phyloP scores from a whole-genome alignment of 2,329 filamentous ascomycete genomes.

The Amauroascus verrucosus region DNA sequence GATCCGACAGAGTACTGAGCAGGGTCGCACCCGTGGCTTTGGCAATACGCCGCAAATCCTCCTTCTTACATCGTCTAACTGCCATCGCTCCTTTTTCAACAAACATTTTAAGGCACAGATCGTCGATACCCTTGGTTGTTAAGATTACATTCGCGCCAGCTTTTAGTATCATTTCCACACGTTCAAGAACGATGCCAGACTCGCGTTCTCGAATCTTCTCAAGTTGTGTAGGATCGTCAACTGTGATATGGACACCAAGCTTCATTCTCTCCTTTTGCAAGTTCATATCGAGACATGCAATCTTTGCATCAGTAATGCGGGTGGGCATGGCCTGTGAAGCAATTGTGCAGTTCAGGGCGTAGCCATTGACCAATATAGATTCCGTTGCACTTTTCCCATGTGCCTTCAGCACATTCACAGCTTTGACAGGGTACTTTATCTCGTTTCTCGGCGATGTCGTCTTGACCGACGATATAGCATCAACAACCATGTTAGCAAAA shows the following conservation, averaged over 20 bases:
- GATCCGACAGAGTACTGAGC: slow-evolving; percentile 83
- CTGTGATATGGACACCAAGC: slow-evolving; percentile 93
- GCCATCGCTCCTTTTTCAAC: slow-evolving; percentile 93
- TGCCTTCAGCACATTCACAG: slow-evolving; percentile 96
- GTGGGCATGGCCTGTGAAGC: slow-evolving; percentile 98
- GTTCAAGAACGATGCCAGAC: slow-evolving; percentile 82
- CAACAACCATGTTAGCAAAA: slow-evolving; percentile 94
- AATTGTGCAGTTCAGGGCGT: slow-evolving; percentile 96
- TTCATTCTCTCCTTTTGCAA: slow-evolving; percentile 99
- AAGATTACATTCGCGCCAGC: slow-evolving; percentile 91
- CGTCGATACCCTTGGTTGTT: slow-evolving; percentile 97
- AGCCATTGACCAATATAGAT: slow-evolving; percentile 86
- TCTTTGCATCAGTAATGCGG: slow-evolving; percentile 83
- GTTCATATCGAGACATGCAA: slow-evolving; percentile 95
- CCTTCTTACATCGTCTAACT: slow-evolving; percentile 94
- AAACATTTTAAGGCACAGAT: slow-evolving; percentile 87
- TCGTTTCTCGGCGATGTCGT: slow-evolving; percentile 82
- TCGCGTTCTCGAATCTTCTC: slow-evolving; percentile 95
- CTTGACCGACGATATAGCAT: slow-evolving; percentile 92
- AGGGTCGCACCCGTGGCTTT: slow-evolving; percentile 91
- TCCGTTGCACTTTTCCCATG: slow-evolving; percentile 84
- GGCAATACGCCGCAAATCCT: slow-evolving; percentile 89
- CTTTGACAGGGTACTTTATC: slow-evolving; percentile 95
- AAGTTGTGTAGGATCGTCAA: slow-evolving; percentile 92
- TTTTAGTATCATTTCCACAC: slow-evolving; percentile 95